phyloP scores from a whole-genome alignment of 2,329 filamentous ascomycete species.

The Xylariaceae sp. region DNA sequence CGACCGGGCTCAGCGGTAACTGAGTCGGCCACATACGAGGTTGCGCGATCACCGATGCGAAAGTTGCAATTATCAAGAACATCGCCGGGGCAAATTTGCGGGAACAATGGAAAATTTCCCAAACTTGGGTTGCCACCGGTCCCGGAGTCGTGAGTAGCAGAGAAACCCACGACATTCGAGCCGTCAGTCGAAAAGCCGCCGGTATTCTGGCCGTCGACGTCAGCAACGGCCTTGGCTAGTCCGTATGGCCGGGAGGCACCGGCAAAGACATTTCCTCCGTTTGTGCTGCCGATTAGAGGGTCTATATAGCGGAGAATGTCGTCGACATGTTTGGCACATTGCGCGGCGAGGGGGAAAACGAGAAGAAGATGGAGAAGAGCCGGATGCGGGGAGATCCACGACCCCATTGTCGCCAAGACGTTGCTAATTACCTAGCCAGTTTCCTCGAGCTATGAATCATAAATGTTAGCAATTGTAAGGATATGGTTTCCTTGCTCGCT shows the following conservation, averaged over 20 bases:
- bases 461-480: not conserved
- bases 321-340: conserved; percentile 5
- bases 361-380: conserved; percentile 8
- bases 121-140: conserved; percentile 41
- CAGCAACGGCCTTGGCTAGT: conserved; percentile 51
- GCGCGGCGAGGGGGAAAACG: conserved; percentile 12
- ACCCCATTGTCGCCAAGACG: not conserved
- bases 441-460: not conserved
- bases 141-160: conserved; percentile 40
- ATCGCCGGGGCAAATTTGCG: conserved; percentile 38
- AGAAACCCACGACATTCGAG: conserved; percentile 46
- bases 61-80: conserved; percentile 54
- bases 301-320: conserved; percentile 33
- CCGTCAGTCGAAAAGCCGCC: conserved; percentile 44
- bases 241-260: conserved; percentile 51
- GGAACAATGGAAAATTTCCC: conserved; percentile 44
- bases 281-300: conserved; percentile 50
- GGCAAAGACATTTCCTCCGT: conserved; percentile 54
- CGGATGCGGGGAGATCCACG: conserved; percentile 11
- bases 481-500: not conserved
- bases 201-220: conserved; percentile 43
- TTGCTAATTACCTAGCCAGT: not conserved
- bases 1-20: conserved; percentile 49
- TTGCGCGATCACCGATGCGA: conserved; percentile 41
- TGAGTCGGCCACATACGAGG: conserved; percentile 36